A percentile compares a stretch with the other conserved stretches of the same genome.
Conservation (phyloP, 2,329 filamentous ascomycete genomes). For the Gaeumannomyces tritici region DNA sequence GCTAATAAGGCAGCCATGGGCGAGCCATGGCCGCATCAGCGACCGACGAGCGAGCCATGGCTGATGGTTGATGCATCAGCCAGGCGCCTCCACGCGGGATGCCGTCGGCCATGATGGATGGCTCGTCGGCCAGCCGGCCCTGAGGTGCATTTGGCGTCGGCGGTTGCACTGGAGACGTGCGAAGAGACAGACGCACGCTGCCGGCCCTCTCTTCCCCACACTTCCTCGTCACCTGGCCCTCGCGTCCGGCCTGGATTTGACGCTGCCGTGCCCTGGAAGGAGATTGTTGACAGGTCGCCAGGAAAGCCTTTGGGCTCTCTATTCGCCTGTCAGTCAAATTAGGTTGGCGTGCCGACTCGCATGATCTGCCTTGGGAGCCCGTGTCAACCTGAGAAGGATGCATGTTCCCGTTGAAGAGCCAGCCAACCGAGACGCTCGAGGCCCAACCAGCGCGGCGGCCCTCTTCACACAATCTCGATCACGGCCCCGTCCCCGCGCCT, state of each 20-base stretch:
- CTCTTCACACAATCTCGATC: neutral
- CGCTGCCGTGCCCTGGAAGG: too few species aligned
- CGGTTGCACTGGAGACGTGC: too few species aligned
- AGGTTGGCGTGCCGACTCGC: neutral
- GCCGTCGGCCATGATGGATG: neutral
- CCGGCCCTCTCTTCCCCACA: neutral
- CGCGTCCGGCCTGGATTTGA: neutral
- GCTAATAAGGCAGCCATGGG: neutral
- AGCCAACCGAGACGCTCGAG: neutral
- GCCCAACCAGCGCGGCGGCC: neutral
- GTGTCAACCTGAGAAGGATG: neutral
- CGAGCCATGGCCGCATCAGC: neutral
- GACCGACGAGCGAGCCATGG: neutral
- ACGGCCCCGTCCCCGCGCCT: neutral
- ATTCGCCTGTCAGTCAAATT: neutral
- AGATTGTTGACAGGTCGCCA: neutral
- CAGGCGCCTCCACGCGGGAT: neutral
- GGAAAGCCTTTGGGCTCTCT: neutral
- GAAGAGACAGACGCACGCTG: neutral
- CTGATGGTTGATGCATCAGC: neutral
- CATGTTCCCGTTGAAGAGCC: neutral
- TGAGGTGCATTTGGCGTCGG: neutral
- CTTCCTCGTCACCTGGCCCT: neutral
- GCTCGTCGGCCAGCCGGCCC: too few species aligned
- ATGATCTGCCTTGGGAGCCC: neutral